Evolutionary conservation across 169 alveolate genomes (phyloP).

Genomic region (Plasmodium knowlesi): DNA sequence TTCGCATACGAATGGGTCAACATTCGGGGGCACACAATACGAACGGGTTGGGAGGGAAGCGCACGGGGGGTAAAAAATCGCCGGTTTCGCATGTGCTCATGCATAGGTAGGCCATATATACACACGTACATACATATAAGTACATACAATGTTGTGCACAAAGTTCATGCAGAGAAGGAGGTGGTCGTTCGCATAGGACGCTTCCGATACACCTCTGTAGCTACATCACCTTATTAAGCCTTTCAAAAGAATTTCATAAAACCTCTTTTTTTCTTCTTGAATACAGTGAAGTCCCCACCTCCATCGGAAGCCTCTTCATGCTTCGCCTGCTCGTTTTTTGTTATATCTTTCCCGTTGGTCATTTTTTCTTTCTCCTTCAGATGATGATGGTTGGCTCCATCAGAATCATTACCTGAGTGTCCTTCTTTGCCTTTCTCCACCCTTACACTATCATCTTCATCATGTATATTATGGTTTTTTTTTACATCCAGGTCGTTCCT

Average conservation of each 20-base stretch:
- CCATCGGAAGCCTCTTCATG: conserved; percentile 56
- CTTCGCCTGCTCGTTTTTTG: neutral
- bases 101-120: neutral
- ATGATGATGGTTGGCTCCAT: neutral
- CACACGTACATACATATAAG: neutral
- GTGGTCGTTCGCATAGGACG: neutral
- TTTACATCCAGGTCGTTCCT: conserved; percentile 6
- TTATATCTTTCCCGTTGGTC: conserved; percentile 29
- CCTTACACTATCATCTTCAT: neutral
- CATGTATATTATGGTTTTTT: conserved; percentile 5
- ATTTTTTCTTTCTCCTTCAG: conserved; percentile 40
- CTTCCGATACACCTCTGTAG: neutral
- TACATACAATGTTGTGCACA: neutral
- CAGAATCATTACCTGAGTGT: neutral
- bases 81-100: neutral
- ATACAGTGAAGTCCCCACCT: conserved; percentile 66
- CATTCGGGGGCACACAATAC: neutral
- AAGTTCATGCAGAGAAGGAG: neutral
- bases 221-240: conserved; percentile 1
- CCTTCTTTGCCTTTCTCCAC: neutral
- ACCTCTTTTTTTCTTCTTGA: conserved; percentile 47
- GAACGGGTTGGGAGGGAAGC: neutral
- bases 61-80: neutral
- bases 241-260: conserved; percentile 36
- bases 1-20: neutral